Evolutionary conservation across 2,329 filamentous ascomycete genomes (phyloP).

Genomic region (Fusarium sp.): DNA sequence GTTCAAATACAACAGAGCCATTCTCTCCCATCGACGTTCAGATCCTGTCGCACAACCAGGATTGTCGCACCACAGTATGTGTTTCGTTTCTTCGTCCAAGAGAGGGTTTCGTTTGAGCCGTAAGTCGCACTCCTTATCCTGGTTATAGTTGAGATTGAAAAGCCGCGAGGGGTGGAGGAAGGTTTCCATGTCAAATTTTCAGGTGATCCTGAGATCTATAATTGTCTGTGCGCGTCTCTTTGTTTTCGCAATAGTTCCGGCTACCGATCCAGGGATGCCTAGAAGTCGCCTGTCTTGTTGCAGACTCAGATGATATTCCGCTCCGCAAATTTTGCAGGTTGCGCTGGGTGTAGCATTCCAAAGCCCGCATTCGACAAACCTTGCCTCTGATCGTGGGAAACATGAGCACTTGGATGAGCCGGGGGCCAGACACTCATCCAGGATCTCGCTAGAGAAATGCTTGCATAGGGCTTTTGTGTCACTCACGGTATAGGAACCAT

Average conservation of each 20-base stretch:
- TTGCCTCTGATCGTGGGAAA: background rate
- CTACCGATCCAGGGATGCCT: background rate
- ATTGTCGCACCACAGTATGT: slow-evolving; percentile 2
- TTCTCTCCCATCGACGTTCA: slow-evolving; percentile 1
- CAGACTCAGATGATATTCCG: background rate
- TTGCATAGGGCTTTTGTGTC: background rate
- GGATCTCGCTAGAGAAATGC: background rate
- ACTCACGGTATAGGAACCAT: background rate
- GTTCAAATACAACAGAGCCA: slow-evolving; percentile 1
- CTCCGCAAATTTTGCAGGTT: background rate
- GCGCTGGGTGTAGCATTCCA: background rate
- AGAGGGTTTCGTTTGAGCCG: background rate
- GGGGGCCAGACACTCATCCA: background rate
- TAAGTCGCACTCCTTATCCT: background rate
- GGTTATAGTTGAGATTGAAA: background rate
- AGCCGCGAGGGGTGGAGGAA: slow-evolving; percentile 2
- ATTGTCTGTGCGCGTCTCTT: background rate
- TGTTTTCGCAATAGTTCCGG: background rate
- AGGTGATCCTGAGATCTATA: background rate
- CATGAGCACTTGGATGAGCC: background rate
- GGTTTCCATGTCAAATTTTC: accelerated
- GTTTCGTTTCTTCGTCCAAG: background rate
- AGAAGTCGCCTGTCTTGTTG: background rate
- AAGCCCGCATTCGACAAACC: background rate
- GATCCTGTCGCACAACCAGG: background rate